Percentiles rank a stretch among this genome's conserved stretches.
phyloP scores from a whole-genome alignment of 2,329 filamentous ascomycete species.

The Geoglossum cookeanum region DNA sequence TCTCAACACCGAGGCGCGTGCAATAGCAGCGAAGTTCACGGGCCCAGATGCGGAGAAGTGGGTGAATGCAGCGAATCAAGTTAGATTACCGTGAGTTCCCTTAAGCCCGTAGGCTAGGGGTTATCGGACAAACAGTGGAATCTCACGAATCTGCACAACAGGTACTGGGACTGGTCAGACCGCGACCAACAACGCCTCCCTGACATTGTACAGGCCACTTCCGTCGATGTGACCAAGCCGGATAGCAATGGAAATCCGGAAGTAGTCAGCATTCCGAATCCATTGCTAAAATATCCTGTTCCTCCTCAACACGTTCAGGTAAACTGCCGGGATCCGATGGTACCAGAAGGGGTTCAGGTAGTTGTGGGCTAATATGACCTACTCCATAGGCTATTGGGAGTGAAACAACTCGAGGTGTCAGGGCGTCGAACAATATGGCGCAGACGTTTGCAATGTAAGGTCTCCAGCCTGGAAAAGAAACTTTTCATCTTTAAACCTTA shows the following conservation, averaged over 20 bases:
- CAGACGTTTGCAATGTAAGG: neutral
- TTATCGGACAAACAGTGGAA: neutral
- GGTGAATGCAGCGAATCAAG: neutral
- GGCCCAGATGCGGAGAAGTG: neutral
- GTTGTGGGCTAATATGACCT: neutral
- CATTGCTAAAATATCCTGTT: constrained; percentile 9
- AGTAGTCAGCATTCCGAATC: constrained; percentile 7
- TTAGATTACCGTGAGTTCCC: constrained; percentile 4
- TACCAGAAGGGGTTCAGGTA: neutral
- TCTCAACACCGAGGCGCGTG: constrained; percentile 1
- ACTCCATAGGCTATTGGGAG: neutral
- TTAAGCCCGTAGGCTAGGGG: neutral
- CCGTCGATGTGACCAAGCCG: constrained; percentile 9
- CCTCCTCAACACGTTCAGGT: neutral
- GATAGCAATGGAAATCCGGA: neutral
- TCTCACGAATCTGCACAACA: neutral
- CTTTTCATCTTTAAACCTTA: neutral
- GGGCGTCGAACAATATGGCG: neutral
- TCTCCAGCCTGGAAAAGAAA: neutral
- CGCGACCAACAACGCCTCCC: constrained; percentile 6
- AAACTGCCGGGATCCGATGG: neutral
- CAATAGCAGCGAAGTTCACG: constrained; percentile 1
- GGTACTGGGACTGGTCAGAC: constrained; percentile 6
- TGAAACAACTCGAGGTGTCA: neutral
- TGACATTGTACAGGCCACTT: constrained; percentile 6